Conservation (phyloP, 441 rosid species). For the Cnidoscolus chayamansa region DNA sequence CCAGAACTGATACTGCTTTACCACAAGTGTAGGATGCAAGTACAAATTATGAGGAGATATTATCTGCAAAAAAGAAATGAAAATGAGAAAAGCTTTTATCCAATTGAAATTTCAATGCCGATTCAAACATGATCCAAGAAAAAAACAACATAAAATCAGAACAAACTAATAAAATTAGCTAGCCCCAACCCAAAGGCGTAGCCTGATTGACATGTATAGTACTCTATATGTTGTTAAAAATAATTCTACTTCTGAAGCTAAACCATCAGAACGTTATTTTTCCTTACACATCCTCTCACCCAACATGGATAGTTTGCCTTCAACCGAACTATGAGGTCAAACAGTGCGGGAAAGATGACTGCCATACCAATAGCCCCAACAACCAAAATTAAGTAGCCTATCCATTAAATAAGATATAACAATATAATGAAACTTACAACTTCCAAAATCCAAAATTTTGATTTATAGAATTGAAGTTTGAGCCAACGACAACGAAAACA, state of each 20-base stretch:
- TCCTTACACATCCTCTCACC: neutral
- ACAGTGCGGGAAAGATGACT: too few species aligned
- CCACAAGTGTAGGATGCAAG: constrained; percentile 80
- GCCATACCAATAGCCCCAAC: neutral
- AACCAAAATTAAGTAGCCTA: neutral
- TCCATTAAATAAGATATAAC: neutral
- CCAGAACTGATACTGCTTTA: constrained; percentile 90
- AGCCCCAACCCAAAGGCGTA: neutral
- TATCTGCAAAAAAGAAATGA: constrained; percentile 49
- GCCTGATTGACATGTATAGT: neutral
- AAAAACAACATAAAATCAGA: neutral
- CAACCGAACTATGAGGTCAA: too few species aligned
- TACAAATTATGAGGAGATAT: constrained; percentile 84
- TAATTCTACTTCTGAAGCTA: neutral
- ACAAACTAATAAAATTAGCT: neutral
- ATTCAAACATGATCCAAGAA: neutral
- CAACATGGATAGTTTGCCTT: too few species aligned
- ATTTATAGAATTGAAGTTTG: neutral
- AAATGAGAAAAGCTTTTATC: constrained; percentile 13
- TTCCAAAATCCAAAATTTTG: constrained; percentile 5
- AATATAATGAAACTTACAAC: neutral
- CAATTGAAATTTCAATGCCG: neutral
- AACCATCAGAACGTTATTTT: neutral
- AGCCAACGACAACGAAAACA: too few species aligned
- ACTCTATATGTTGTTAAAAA: neutral